Conservation (phyloP, 1,139 yeast genomes). For the Magnusiomyces sp. region DNA sequence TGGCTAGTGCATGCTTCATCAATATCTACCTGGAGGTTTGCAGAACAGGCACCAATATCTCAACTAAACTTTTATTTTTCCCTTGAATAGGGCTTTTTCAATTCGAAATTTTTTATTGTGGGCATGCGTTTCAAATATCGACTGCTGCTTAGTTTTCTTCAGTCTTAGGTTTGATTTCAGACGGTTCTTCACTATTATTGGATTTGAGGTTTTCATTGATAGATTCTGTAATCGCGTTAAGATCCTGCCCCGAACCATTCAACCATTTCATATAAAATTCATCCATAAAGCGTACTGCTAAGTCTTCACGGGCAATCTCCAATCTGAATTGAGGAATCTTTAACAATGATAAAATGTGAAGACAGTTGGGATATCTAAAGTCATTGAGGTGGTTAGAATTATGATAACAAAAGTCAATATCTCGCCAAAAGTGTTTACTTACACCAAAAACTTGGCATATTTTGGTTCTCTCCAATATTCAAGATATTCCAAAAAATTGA, state of each 20-base stretch:
- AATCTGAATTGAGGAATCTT: constrained; percentile 34
- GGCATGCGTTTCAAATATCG: too few species aligned
- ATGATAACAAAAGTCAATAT: neutral
- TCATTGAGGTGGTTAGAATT: neutral
- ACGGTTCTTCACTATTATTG: too few species aligned
- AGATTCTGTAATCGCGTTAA: too few species aligned
- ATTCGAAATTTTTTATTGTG: too few species aligned
- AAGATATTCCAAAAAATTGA: constrained; percentile 57
- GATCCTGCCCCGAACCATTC: constrained; percentile 2
- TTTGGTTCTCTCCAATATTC: constrained; percentile 69
- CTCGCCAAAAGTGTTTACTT: constrained; percentile 1
- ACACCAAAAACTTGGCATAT: constrained; percentile 54
- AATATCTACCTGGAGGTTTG: too few species aligned
- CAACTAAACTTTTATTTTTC: too few species aligned
- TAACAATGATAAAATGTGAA: constrained; percentile 54
- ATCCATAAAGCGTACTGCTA: constrained; percentile 36
- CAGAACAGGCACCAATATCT: too few species aligned
- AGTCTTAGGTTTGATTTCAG: too few species aligned
- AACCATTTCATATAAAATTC: constrained; percentile 36
- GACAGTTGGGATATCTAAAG: constrained; percentile 52
- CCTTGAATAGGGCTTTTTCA: too few species aligned
- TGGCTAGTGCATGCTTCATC: too few species aligned
- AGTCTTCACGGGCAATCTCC: constrained; percentile 35
- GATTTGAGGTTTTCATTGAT: too few species aligned
- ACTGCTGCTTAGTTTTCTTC: too few species aligned